These are phyloP conservation scores for Ceratocystis smalleyi DNA, from an alignment of 2,329 filamentous ascomycete genomes.

Conservation along the genomic window DNA sequence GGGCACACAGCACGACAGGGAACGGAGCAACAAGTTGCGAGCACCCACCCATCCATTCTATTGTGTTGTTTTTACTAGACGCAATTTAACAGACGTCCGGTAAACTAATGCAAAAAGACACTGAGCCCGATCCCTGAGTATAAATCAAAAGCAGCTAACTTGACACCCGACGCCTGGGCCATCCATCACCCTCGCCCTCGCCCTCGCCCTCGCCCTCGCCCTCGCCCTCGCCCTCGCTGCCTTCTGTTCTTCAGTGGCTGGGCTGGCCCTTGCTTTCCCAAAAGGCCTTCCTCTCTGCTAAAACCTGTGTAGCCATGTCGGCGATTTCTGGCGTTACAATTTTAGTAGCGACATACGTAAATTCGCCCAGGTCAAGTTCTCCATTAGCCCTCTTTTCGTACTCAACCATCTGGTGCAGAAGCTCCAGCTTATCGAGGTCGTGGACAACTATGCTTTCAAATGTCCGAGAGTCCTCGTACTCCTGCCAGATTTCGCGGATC, in stretches of 20 bases:
- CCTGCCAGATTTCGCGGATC: conserved; percentile 72
- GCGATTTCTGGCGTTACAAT: conserved; percentile 65
- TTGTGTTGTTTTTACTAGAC: too few species aligned
- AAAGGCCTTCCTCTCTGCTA: conserved; percentile 59
- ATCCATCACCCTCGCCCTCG: conserved; percentile 29
- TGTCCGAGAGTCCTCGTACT: conserved; percentile 82
- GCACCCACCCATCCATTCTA: too few species aligned
- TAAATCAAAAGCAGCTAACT: too few species aligned
- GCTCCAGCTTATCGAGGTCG: conserved; percentile 93
- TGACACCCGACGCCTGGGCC: background rate
- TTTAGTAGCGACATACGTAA: conserved; percentile 58
- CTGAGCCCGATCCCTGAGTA: too few species aligned
- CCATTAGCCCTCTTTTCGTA: conserved; percentile 64
- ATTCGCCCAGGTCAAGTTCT: conserved; percentile 66
- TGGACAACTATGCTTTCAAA: conserved; percentile 81
- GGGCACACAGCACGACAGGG: background rate
- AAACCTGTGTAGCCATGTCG: conserved; percentile 60
- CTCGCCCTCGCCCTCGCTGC: conserved; percentile 26
- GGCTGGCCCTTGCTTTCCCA: conserved; percentile 40
- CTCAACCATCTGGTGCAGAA: conserved; percentile 88
- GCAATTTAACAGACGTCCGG: too few species aligned
- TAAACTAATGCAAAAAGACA: too few species aligned
- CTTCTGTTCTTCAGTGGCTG: background rate
- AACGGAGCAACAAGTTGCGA: too few species aligned
- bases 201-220: conserved; percentile 28